Percentiles rank a stretch among this genome's conserved stretches.
These are phyloP conservation scores for Aspergillus sclerotioniger DNA, from an alignment of 495 filamentous ascomycete genomes.

Conservation along the genomic window DNA sequence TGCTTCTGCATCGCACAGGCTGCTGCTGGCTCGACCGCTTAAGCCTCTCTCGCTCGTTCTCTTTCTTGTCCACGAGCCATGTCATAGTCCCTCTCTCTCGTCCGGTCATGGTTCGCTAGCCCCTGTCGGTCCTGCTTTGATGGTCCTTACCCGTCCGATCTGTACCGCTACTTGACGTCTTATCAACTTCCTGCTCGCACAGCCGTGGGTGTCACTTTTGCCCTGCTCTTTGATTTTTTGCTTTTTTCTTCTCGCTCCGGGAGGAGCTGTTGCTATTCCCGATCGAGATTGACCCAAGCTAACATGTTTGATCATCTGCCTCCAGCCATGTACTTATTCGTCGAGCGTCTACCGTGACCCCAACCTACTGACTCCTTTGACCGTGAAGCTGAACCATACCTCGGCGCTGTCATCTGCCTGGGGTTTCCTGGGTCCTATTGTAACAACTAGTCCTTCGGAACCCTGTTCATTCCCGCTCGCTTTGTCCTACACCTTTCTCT, in stretches of 20 bases:
- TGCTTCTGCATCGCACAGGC: slow-evolving; percentile 14
- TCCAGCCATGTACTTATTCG: background rate
- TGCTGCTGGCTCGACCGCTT: slow-evolving; percentile 13
- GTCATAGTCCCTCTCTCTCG: slow-evolving; percentile 10
- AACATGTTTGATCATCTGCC: slow-evolving; percentile 13
- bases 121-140: slow-evolving; percentile 13
- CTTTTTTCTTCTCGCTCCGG: slow-evolving; percentile 3
- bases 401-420: slow-evolving; percentile 14
- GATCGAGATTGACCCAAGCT: background rate
- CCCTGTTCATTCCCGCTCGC: background rate
- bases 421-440: background rate
- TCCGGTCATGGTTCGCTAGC: slow-evolving; percentile 10
- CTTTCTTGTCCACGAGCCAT: background rate
- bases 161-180: slow-evolving; percentile 10
- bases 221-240: slow-evolving; percentile 6
- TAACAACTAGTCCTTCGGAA: background rate
- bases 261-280: background rate
- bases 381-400: slow-evolving; percentile 7
- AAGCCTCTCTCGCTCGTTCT: background rate
- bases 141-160: slow-evolving; percentile 7
- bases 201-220: slow-evolving; percentile 7
- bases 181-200: slow-evolving; percentile 16
- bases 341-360: slow-evolving; percentile 1
- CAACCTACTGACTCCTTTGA: slow-evolving; percentile 9
- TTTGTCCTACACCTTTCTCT: slow-evolving; percentile 10